Evolutionary conservation across 306 rosid species (phyloP), one percentile per base, ranked within the genome.

Genomic region (Castanea sativa): DNA sequence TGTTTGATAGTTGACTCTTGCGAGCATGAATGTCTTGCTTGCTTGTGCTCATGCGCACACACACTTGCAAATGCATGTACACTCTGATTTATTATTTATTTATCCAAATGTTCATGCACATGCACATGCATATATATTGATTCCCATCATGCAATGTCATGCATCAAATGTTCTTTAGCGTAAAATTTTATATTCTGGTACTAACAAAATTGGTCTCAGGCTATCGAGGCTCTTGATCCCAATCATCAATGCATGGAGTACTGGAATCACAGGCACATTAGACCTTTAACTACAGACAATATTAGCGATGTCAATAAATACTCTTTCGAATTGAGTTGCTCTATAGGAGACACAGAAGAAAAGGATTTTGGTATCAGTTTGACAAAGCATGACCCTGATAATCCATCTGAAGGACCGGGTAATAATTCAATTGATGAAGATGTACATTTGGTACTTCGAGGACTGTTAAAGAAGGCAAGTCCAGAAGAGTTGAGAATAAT

Each of bases 171-270:
- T 29, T 16, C 75, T 72, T 57, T 73, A n/a, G 33, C 73, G 33
- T 79, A 13, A 29, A 80, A 64, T 16, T 76, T 59, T 76, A 29
- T 23, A 27, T 79, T 57, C 41, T 32, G 55, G 29, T 82, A 71
- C 69, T 35, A 60, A 60, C 79, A 71, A 69, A 30, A 83, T 81
- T 76, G 70, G 65, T 78, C 56, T 71, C 90, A 92, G 98, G 94
- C 88, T 73, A 85, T 94, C 0, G 96, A 94, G 91, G 92, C 89
- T 51, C 94, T 83, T 56, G 98, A 94, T 81, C 94, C 83, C 1
- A 71, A 75, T 61, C 96, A 90, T 80, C 88, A 78, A 79, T 94
- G 94, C 69, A 21, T 30, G 53, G 98, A 89, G 85, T 94, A 94
- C 77, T 94, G 98, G 97, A 88, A 87, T 76, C 83, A 88, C 91